Evolutionary conservation across 2,329 filamentous ascomycete genomes (phyloP).

Genomic region (Phoma sp.): DNA sequence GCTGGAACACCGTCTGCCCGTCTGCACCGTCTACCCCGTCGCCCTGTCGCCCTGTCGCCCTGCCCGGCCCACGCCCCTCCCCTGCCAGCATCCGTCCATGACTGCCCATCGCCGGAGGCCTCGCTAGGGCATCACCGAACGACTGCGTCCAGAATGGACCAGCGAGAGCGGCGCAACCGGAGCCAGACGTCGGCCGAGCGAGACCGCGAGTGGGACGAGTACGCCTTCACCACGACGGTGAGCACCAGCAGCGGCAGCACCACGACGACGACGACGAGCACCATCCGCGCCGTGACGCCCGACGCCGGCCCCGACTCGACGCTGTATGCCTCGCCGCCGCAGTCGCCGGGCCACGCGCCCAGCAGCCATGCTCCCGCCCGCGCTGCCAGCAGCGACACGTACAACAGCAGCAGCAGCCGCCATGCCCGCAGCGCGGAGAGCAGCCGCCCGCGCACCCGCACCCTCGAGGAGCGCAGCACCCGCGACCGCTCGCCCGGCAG

Average conservation of each 20-base stretch:
- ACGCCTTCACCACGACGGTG: conserved; percentile 9
- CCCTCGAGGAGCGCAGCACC: conserved; percentile 55
- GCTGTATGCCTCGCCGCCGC: conserved; percentile 35
- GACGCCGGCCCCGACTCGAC: conserved; percentile 51
- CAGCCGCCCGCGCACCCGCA: conserved; percentile 58
- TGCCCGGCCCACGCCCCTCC: too few relatives aligned
- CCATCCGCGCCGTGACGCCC: conserved; percentile 72
- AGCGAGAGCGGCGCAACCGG: conserved; percentile 3
- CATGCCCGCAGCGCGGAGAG: conserved; percentile 59
- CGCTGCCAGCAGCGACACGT: conserved; percentile 43
- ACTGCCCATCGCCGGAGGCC: conserved; percentile 3
- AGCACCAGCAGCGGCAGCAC: conserved; percentile 4
- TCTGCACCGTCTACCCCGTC: not conserved
- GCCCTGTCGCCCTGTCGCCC: too few relatives aligned
- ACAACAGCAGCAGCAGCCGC: conserved; percentile 22
- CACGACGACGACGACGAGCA: conserved; percentile 25
- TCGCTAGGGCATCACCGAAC: conserved; percentile 5
- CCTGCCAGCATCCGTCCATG: too few relatives aligned
- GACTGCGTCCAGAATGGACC: conserved; percentile 8
- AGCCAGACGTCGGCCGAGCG: conserved; percentile 13
- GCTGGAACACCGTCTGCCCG: not conserved
- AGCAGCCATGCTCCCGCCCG: conserved; percentile 36
- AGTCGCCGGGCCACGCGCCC: conserved; percentile 34
- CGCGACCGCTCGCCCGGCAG: conserved; percentile 52
- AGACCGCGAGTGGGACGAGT: not conserved